Percentiles rank a stretch among this genome's conserved stretches.
Conservation (phyloP, 805 yeast genomes). For the Wickerhamiella galacta region DNA sequence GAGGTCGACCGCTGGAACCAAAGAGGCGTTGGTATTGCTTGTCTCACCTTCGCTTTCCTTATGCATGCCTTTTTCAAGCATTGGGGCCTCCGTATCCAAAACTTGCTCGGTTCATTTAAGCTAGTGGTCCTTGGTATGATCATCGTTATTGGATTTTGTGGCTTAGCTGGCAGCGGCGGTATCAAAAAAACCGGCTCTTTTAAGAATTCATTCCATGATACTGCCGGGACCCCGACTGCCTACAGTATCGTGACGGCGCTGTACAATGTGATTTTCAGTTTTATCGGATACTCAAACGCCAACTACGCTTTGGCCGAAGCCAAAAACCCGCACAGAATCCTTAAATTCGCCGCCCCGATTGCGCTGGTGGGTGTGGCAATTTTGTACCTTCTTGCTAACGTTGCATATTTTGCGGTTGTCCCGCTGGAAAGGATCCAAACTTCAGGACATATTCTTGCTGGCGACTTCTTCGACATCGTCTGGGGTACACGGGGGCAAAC, state of each 20-base stretch:
- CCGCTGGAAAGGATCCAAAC: slow-evolving; percentile 29
- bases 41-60: slow-evolving; percentile 52
- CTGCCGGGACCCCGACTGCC: slow-evolving; percentile 19
- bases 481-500: slow-evolving; percentile 53
- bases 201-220: slow-evolving; percentile 38
- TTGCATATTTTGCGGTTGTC: slow-evolving; percentile 43
- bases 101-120: slow-evolving; percentile 53
- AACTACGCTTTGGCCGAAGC: slow-evolving; percentile 72
- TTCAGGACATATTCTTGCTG: slow-evolving; percentile 61
- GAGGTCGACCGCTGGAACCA: slow-evolving; percentile 61
- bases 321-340: slow-evolving; percentile 52
- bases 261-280: slow-evolving; percentile 74
- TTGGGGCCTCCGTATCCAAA: slow-evolving; percentile 50
- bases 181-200: slow-evolving; percentile 42
- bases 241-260: slow-evolving; percentile 43
- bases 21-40: slow-evolving; percentile 60
- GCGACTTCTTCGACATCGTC: slow-evolving; percentile 53
- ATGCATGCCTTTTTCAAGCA: slow-evolving; percentile 46
- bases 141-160: slow-evolving; percentile 65
- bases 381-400: slow-evolving; percentile 57
- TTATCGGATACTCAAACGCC: slow-evolving; percentile 67
- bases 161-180: slow-evolving; percentile 50
- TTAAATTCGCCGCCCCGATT: slow-evolving; percentile 57
- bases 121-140: slow-evolving; percentile 54
- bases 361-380: slow-evolving; percentile 46